These are phyloP conservation scores for Colletotrichum chrysophilum DNA, from an alignment of 2,329 filamentous ascomycete genomes.

Conservation along the genomic window DNA sequence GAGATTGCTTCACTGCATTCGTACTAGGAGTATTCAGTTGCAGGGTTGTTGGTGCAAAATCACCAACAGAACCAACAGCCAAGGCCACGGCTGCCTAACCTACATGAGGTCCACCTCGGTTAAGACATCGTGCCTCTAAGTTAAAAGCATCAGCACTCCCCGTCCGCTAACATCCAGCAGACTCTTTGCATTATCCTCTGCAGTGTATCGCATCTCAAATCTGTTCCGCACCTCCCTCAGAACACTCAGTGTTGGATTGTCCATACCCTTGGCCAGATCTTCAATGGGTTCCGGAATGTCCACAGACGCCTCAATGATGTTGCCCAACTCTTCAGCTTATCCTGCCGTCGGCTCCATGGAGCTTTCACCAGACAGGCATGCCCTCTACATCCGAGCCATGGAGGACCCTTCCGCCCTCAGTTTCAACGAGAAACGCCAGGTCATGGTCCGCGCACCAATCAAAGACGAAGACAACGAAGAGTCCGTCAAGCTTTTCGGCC, in stretches of 20 bases:
- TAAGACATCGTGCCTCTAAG: not conserved
- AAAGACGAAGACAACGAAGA: not conserved
- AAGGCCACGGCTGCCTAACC: not conserved
- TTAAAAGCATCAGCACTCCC: not conserved
- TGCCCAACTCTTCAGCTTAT: rapidly evolving
- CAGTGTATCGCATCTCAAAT: not conserved
- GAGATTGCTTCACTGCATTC: not conserved
- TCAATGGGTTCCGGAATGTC: not conserved
- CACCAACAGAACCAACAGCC: not conserved
- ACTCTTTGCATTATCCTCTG: rapidly evolving
- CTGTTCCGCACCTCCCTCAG: not conserved
- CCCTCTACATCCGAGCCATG: not conserved
- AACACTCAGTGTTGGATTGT: not conserved
- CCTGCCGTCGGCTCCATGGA: not conserved
- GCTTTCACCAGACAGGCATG: not conserved
- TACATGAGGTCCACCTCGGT: not conserved
- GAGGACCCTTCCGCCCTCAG: not conserved
- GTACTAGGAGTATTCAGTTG: not conserved
- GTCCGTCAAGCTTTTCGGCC: not conserved
- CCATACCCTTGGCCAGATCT: not conserved
- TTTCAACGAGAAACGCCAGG: not conserved
- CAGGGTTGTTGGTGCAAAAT: not conserved
- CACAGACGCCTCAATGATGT: not conserved
- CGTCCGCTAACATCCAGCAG: not conserved
- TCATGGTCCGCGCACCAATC: not conserved